Evolutionary conservation across 2,329 filamentous ascomycete species (phyloP).

Genomic region (Lojkania enalia): DNA sequence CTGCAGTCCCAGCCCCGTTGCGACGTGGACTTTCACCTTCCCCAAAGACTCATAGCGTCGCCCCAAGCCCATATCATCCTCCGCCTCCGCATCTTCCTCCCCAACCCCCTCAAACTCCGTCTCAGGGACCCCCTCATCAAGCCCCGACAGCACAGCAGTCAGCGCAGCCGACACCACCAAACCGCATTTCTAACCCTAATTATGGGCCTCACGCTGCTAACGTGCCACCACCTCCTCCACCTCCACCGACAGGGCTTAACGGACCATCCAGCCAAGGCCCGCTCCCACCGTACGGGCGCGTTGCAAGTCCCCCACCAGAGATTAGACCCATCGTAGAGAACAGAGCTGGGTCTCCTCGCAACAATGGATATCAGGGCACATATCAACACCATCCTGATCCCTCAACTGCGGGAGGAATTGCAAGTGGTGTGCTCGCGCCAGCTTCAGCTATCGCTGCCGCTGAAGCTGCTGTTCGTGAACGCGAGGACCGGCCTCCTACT

Average conservation of each 20-base stretch:
- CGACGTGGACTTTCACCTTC: constrained; percentile 61
- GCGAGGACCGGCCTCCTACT: constrained; percentile 75
- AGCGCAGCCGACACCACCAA: constrained; percentile 45
- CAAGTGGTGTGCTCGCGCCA: constrained; percentile 68
- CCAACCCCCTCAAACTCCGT: constrained; percentile 55
- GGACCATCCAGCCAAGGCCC: constrained; percentile 55
- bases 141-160: constrained; percentile 29
- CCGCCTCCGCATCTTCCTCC: constrained; percentile 52
- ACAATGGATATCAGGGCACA: constrained; percentile 80
- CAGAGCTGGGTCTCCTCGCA: constrained; percentile 87
- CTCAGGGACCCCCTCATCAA: constrained; percentile 41
- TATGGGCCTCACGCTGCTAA: constrained; percentile 48
- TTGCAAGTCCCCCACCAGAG: constrained; percentile 80
- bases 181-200: constrained; percentile 52
- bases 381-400: constrained; percentile 75
- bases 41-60: constrained; percentile 60
- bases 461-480: constrained; percentile 67
- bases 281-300: constrained; percentile 69
- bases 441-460: constrained; percentile 68
- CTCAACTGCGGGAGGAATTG: constrained; percentile 61
- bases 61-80: constrained; percentile 55
- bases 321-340: constrained; percentile 81
- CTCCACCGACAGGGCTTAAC: constrained; percentile 56
- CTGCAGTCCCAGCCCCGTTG: constrained; percentile 43
- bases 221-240: constrained; percentile 61